These are phyloP conservation scores for Brassica carinata DNA, from an alignment of 345 rosid genomes.

Conservation along the genomic window DNA sequence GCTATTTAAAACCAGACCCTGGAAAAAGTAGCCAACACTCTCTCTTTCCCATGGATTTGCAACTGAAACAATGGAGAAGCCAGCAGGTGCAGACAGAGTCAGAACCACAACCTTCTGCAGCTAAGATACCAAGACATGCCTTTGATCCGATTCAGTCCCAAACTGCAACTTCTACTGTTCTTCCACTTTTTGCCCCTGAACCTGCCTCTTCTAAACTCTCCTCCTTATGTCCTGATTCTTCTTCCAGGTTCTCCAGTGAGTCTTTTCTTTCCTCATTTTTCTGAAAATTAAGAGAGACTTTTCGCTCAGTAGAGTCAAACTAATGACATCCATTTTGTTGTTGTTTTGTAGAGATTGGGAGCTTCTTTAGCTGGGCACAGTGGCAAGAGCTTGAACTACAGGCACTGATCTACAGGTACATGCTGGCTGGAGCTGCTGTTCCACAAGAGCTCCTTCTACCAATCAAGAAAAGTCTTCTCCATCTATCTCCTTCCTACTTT, in stretches of 20 bases:
- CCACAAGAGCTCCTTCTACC: slow-evolving; percentile 85
- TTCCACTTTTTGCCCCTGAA: slow-evolving; percentile 74
- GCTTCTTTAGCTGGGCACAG: slow-evolving; percentile 79
- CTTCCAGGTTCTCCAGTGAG: slow-evolving; percentile 58
- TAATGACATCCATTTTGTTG: background rate
- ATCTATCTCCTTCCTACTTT: slow-evolving; percentile 63
- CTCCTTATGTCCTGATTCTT: slow-evolving; percentile 55
- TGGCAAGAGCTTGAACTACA: slow-evolving; percentile 97
- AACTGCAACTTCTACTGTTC: slow-evolving; percentile 55
- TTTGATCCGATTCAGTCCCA: slow-evolving; percentile 50
- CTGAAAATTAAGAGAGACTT: background rate
- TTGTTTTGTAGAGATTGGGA: slow-evolving; percentile 60
- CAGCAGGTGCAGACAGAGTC: slow-evolving; percentile 52
- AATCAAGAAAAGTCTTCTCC: slow-evolving; percentile 79
- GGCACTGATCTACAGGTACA: slow-evolving; percentile 91
- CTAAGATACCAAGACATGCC: slow-evolving; percentile 75
- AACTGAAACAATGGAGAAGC: slow-evolving; percentile 91
- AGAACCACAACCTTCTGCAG: slow-evolving; percentile 59
- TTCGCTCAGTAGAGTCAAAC: background rate
- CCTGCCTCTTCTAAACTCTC: slow-evolving; percentile 53
- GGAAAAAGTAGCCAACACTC: slow-evolving; percentile 32
- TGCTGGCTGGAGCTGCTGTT: slow-evolving; percentile 83
- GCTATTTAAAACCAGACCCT: slow-evolving; percentile 17
- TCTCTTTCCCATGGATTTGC: slow-evolving; percentile 73
- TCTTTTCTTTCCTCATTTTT: background rate